These are phyloP conservation scores for Lecanicillium sp. DNA, from an alignment of 2,329 filamentous ascomycete species.

Conservation along the genomic window DNA sequence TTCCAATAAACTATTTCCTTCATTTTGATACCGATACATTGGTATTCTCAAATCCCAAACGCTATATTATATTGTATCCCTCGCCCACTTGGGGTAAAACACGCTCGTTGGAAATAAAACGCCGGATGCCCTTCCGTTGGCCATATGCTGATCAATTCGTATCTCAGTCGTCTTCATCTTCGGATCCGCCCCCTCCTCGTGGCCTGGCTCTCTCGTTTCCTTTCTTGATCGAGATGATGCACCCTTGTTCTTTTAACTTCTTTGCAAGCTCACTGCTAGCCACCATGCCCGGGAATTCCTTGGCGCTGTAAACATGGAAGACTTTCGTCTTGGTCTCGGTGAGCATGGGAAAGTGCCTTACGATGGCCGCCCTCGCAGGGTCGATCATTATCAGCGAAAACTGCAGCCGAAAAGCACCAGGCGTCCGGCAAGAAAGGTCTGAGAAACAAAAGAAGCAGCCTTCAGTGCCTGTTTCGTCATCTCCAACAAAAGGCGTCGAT, in stretches of 20 bases:
- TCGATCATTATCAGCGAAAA: conserved; percentile 71
- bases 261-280: conserved; percentile 70
- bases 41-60: too few species aligned
- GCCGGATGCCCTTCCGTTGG: neutral
- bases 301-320: conserved; percentile 78
- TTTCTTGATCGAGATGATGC: conserved; percentile 81
- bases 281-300: conserved; percentile 81
- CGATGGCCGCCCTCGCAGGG: conserved; percentile 44
- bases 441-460: conserved; percentile 85
- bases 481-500: conserved; percentile 68
- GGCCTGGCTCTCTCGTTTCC: conserved; percentile 53
- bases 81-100: too few species aligned
- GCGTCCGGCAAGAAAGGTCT: conserved; percentile 72
- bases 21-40: too few species aligned
- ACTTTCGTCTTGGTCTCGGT: conserved; percentile 55
- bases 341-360: conserved; percentile 43
- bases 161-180: conserved; percentile 12
- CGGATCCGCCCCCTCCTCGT: conserved; percentile 1
- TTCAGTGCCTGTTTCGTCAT: conserved; percentile 65
- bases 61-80: neutral
- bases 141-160: neutral
- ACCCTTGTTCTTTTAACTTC: conserved; percentile 69
- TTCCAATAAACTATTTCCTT: too few species aligned
- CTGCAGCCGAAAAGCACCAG: conserved; percentile 67
- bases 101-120: neutral